A percentile compares a stretch with the other conserved stretches of the same genome.
Evolutionary conservation across 176 grass and related monocot species (phyloP).

Genomic region (Phoenix roebelenii): DNA sequence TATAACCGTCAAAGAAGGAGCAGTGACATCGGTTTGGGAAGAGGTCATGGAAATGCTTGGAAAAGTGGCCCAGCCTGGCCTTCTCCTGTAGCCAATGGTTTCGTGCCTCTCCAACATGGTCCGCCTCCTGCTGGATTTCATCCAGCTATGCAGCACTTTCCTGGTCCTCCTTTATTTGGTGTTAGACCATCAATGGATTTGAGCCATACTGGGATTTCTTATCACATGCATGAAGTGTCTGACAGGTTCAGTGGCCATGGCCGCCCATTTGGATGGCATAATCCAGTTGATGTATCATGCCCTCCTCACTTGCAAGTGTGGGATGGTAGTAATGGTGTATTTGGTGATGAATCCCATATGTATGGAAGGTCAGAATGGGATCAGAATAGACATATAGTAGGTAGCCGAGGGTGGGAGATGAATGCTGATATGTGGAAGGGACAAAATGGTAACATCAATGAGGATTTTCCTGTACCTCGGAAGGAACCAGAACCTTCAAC

Average conservation of each 20-base stretch:
- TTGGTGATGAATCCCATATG: slow-evolving; percentile 12
- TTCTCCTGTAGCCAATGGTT: slow-evolving; percentile 32
- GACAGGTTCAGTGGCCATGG: neutral
- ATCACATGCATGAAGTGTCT: slow-evolving; percentile 25
- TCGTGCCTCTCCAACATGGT: slow-evolving; percentile 26
- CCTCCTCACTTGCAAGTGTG: slow-evolving; percentile 15
- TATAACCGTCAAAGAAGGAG: slow-evolving; percentile 27
- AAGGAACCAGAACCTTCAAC: neutral
- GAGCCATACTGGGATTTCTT: slow-evolving; percentile 15
- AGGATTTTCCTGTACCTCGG: slow-evolving; percentile 5
- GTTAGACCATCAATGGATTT: slow-evolving; percentile 28
- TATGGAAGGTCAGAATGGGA: slow-evolving; percentile 18
- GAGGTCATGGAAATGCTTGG: slow-evolving; percentile 26
- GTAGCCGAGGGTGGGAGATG: neutral
- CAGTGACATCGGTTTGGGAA: slow-evolving; percentile 22
- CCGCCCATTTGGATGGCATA: slow-evolving; percentile 26
- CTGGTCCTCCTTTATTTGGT: slow-evolving; percentile 23
- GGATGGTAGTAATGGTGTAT: slow-evolving; percentile 18
- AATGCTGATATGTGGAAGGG: neutral
- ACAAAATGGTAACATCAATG: neutral
- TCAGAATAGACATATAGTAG: slow-evolving; percentile 3
- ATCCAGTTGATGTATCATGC: slow-evolving; percentile 18
- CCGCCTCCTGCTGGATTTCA: slow-evolving; percentile 33
- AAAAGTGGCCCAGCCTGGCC: slow-evolving; percentile 23
- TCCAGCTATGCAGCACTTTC: slow-evolving; percentile 24